A percentile compares a stretch with the other conserved stretches of the same genome.
These are phyloP conservation scores for Aegilops bicornis DNA, from an alignment of 176 grass and related monocot genomes.

Conservation along the genomic window DNA sequence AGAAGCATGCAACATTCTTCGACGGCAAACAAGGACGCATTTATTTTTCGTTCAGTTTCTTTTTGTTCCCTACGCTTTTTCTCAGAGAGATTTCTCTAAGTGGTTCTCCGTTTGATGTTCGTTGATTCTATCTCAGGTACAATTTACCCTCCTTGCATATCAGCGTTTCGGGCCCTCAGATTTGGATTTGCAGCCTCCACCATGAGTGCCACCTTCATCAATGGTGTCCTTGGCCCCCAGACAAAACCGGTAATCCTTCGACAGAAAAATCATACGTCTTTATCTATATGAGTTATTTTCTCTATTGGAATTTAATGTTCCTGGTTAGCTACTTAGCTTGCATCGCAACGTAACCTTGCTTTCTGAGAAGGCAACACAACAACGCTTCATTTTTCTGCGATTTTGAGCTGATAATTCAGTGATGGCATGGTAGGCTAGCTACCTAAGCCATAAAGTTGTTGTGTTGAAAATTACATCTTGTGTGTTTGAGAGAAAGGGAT, in stretches of 20 bases:
- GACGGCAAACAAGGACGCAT: too few relatives aligned
- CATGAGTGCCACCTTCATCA: slow-evolving; percentile 47
- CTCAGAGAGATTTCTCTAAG: too few relatives aligned
- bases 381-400: too few relatives aligned
- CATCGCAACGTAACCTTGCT: not conserved
- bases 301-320: not conserved
- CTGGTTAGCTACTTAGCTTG: not conserved
- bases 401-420: too few relatives aligned
- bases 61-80: too few relatives aligned
- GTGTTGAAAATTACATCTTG: too few relatives aligned
- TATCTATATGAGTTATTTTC: not conserved
- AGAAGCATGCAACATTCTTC: too few relatives aligned
- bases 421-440: too few relatives aligned
- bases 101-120: too few relatives aligned
- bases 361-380: not conserved
- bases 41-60: too few relatives aligned
- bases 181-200: slow-evolving; percentile 31
- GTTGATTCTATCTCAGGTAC: not conserved
- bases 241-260: slow-evolving; percentile 32
- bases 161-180: slow-evolving; percentile 54
- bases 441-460: too few relatives aligned
- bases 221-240: slow-evolving; percentile 33
- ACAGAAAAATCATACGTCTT: not conserved
- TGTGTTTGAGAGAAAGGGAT: too few relatives aligned
- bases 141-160: not conserved